Conservation (phyloP, 805 yeast species). For the Metschnikowia peoriensis region DNA sequence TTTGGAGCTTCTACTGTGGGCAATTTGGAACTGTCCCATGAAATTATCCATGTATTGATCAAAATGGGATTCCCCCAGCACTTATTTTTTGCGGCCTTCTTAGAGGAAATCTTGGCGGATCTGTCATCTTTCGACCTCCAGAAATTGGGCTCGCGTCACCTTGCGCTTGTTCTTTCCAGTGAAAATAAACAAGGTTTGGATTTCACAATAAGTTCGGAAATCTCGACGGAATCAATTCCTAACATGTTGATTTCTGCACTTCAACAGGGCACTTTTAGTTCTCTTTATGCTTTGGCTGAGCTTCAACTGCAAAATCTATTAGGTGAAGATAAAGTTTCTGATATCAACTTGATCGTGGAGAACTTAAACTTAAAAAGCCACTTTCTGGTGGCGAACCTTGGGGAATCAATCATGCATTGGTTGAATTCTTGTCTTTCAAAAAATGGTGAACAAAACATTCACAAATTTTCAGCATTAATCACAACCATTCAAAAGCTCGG, state of each 20-base stretch:
- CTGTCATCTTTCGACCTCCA: slow-evolving; percentile 39
- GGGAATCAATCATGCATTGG: slow-evolving; percentile 14
- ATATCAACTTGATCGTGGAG: neutral
- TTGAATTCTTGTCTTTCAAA: neutral
- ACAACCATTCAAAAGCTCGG: slow-evolving; percentile 8
- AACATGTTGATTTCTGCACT: neutral
- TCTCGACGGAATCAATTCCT: neutral
- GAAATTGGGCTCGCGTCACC: slow-evolving; percentile 39
- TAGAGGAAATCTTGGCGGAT: slow-evolving; percentile 30
- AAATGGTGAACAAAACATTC: neutral
- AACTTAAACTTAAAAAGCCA: neutral
- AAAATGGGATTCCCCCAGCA: slow-evolving; percentile 24
- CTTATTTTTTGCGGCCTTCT: slow-evolving; percentile 31
- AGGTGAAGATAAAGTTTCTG: neutral
- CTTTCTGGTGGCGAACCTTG: neutral
- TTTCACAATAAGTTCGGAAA: neutral
- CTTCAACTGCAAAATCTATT: neutral
- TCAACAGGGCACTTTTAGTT: neutral
- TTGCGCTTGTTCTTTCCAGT: slow-evolving; percentile 17
- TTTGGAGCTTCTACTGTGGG: slow-evolving; percentile 46
- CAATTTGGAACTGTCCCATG: slow-evolving; percentile 18
- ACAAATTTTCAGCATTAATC: neutral
- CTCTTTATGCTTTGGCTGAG: slow-evolving; percentile 14
- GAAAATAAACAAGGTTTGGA: neutral
- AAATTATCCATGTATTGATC: slow-evolving; percentile 18